Base-by-base conservation (phyloP, 2,329 filamentous ascomycete genomes). In the Alternaria brassicae region DNA sequence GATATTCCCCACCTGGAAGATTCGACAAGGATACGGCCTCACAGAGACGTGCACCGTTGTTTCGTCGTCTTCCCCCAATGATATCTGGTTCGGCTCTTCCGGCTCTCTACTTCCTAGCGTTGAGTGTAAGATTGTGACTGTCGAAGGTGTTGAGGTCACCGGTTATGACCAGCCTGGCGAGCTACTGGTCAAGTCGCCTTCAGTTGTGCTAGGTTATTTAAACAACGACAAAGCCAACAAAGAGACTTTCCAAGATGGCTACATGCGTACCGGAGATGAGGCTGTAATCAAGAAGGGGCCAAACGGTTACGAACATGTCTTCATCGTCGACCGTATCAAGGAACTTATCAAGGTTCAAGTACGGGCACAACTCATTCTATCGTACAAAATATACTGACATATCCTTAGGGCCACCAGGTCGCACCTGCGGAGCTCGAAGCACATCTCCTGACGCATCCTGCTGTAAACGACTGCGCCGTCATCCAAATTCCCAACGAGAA, bases 201-300 rank as follows among this genome's bases (percentile, higher is more conserved):
- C 61, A 4, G 61, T 63, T 5, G 88, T 91, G 0, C 78, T 97
- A 0, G 93, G 93, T 1, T 97, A 97, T 68, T 80, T 96, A 53
- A 90, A 96, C 79, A 96, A 97, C 72, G 88, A 91, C 42, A 89
- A 91, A 71, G 92, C 93, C 3, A 96, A 89, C 19, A 83, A 85
- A 51, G 92, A 96, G 74, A 95, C 93, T 0, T 97, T 92, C 70
- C 82, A 88, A 1, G 88, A 93, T 60, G 81, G 81, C 1, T 95
- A 92, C 87, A 87, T 96, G 83, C 86, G 86, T 39, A 97, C 93
- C 0, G 93, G 93, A 6, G 93, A 97, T 69, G 91, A 96, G 74
- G 92, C 90, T 0, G 54, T 63, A 1, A 10, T 63, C 10, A 83
- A 85, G 2, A 84, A 86, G 86, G 7, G 83, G 86, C 0, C 69